These are phyloP conservation scores for Cladosporium sp. DNA, from an alignment of 2,329 filamentous ascomycete species.

Conservation along the genomic window DNA sequence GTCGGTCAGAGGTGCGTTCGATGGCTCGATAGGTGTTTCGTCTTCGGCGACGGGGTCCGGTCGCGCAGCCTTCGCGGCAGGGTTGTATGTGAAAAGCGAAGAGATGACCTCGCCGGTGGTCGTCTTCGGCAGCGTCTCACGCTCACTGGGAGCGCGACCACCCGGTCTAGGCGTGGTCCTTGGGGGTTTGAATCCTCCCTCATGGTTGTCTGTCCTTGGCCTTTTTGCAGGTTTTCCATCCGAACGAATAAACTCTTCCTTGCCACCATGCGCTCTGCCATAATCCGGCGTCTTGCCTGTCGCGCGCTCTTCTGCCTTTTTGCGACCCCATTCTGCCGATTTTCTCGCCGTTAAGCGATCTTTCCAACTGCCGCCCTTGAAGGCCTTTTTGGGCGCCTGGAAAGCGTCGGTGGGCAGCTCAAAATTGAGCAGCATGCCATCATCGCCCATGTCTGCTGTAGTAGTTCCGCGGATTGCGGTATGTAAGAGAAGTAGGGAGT, in stretches of 20 bases:
- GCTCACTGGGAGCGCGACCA: slow-evolving; percentile 7
- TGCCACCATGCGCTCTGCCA: slow-evolving; percentile 17
- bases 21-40: slow-evolving; percentile 61
- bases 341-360: slow-evolving; percentile 79
- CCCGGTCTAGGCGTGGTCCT: slow-evolving; percentile 10
- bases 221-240: slow-evolving; percentile 17
- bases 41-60: slow-evolving; percentile 43
- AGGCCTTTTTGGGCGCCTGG: slow-evolving; percentile 58
- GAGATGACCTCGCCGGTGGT: slow-evolving; percentile 60
- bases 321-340: slow-evolving; percentile 51
- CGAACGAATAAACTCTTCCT: slow-evolving; percentile 19
- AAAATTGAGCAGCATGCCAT: slow-evolving; percentile 93
- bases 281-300: slow-evolving; percentile 15
- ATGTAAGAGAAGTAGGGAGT: not conserved
- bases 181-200: slow-evolving; percentile 11
- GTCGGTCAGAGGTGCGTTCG: slow-evolving; percentile 82
- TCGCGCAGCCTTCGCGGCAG: slow-evolving; percentile 58
- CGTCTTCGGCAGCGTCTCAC: slow-evolving; percentile 12
- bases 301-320: slow-evolving; percentile 31
- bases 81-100: slow-evolving; percentile 88
- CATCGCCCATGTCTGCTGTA: slow-evolving; percentile 67
- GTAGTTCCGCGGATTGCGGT: not conserved
- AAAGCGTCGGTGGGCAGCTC: slow-evolving; percentile 63
- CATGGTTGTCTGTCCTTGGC: slow-evolving; percentile 16
- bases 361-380: slow-evolving; percentile 91